A percentile compares a stretch with the other conserved stretches of the same genome.
phyloP scores from a whole-genome alignment of 805 yeast genomes.

The Candida silvicultrix region DNA sequence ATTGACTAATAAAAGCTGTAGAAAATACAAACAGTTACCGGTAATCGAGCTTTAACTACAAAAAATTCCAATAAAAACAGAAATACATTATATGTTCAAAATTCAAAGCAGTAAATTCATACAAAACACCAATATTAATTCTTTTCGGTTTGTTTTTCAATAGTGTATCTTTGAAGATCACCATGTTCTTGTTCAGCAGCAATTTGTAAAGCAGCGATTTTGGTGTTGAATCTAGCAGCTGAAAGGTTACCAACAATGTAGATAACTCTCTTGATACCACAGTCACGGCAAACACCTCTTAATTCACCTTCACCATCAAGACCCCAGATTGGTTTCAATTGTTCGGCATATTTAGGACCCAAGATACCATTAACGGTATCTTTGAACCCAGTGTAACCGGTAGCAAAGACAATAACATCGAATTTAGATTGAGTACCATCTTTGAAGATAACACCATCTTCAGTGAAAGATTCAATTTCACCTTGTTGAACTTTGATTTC shows the following conservation, averaged over 20 bases:
- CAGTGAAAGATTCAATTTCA: constrained; percentile 28
- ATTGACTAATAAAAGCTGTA: no score
- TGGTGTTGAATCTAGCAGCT: constrained; percentile 31
- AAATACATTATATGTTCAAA: no score
- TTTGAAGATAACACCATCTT: constrained; percentile 30
- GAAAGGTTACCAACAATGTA: constrained; percentile 37
- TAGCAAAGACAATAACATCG: constrained; percentile 37
- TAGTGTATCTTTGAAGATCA: not conserved
- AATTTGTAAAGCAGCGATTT: constrained; percentile 30
- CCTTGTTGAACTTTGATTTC: constrained; percentile 32
- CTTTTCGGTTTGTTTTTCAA: not conserved
- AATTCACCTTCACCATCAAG: constrained; percentile 38
- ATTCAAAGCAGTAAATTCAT: no score
- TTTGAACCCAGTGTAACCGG: constrained; percentile 37
- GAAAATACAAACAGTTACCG: no score
- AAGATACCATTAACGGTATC: constrained; percentile 32
- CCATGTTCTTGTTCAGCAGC: constrained; percentile 1
- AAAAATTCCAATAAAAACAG: no score
- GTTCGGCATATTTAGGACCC: constrained; percentile 30
- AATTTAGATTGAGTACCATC: constrained; percentile 31
- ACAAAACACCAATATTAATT: no score
- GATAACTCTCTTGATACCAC: constrained; percentile 35
- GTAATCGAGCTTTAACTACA: no score
- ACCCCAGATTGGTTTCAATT: constrained; percentile 36
- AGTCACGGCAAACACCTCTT: constrained; percentile 30